These are phyloP conservation scores for Biancaea sappan DNA, from an alignment of 306 rosid species.

Conservation along the genomic window DNA sequence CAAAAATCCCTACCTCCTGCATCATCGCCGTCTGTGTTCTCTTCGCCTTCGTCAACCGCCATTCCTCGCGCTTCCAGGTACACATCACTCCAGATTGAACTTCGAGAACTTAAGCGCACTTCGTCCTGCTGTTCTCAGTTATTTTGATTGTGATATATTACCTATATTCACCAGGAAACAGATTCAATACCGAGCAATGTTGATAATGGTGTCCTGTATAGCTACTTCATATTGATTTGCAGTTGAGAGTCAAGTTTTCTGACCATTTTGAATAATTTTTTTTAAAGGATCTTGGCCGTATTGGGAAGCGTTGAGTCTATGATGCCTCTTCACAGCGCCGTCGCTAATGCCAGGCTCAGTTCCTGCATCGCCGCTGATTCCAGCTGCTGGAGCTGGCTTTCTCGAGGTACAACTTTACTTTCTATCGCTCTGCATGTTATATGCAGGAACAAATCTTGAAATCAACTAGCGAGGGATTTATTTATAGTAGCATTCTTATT, in stretches of 20 bases:
- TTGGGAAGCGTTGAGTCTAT: conserved; percentile 71
- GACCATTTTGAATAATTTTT: neutral
- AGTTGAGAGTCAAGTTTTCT: neutral
- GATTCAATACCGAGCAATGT: too few relatives aligned
- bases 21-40: conserved; percentile 31
- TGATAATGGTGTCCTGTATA: too few relatives aligned
- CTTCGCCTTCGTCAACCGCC: conserved; percentile 46
- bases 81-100: neutral
- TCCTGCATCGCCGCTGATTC: conserved; percentile 75
- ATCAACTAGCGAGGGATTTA: neutral
- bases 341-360: conserved; percentile 85
- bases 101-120: neutral
- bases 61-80: conserved; percentile 62
- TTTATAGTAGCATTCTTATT: neutral
- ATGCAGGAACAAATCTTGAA: neutral
- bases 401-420: conserved; percentile 58
- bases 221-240: neutral
- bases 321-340: conserved; percentile 86
- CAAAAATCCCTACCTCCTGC: conserved; percentile 39
- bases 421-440: neutral
- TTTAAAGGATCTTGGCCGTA: conserved; percentile 57
- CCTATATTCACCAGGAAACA: neutral
- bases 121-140: neutral
- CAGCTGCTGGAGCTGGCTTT: conserved; percentile 81
- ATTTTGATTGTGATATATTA: neutral